These are phyloP conservation scores for Mortierella sp. DNA, from an alignment of 371 early-diverging fungal genomes.

Conservation along the genomic window DNA sequence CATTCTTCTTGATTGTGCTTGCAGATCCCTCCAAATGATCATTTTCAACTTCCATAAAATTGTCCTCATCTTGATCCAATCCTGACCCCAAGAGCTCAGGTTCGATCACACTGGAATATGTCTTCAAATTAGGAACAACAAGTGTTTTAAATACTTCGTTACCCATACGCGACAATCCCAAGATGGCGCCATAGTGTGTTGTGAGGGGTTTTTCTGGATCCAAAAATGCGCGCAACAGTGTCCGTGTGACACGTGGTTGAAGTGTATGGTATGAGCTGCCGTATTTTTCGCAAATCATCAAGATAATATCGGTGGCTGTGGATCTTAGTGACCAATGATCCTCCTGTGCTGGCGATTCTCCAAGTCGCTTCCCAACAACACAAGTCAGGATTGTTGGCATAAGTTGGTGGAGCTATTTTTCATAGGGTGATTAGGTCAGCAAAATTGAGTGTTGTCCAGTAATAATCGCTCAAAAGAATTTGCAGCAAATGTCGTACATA, in stretches of 20 bases:
- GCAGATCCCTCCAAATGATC: conserved; percentile 13
- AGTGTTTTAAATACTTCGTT: conserved; percentile 81
- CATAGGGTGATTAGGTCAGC: not conserved
- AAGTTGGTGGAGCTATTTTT: conserved; percentile 93
- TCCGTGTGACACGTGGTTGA: conserved; percentile 90
- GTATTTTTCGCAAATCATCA: conserved; percentile 79
- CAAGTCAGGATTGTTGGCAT: conserved; percentile 97
- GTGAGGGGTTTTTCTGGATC: conserved; percentile 87
- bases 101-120: conserved; percentile 64
- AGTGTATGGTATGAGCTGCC: conserved; percentile 86
- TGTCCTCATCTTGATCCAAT: conserved; percentile 23
- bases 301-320: conserved; percentile 80
- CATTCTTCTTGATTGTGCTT: conserved; percentile 23
- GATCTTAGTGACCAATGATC: conserved; percentile 90
- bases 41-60: conserved; percentile 38
- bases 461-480: not conserved
- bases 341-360: conserved; percentile 67
- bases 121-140: conserved; percentile 82
- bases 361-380: conserved; percentile 90
- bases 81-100: conserved; percentile 27
- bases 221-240: conserved; percentile 88
- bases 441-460: not conserved
- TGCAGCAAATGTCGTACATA: conserved; percentile 74
- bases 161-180: conserved; percentile 84
- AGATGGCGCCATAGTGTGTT: conserved; percentile 92